phyloP scores from a whole-genome alignment of 2,329 filamentous ascomycete species.

The Xylaria multiplex region DNA sequence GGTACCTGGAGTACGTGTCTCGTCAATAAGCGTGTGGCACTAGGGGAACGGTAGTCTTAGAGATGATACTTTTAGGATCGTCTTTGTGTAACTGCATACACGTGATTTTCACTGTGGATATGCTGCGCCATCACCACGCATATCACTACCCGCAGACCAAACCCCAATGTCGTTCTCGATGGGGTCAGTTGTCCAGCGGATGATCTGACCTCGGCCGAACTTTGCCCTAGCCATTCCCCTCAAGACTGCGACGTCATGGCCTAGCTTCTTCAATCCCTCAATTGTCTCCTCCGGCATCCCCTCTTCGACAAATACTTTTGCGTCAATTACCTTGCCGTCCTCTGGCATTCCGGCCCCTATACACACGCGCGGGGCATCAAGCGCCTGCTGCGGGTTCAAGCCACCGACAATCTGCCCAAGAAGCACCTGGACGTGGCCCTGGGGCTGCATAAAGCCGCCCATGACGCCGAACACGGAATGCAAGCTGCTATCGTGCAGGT shows the following conservation, averaged over 20 bases:
- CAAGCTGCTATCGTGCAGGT: conserved; percentile 75
- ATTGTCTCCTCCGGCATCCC: conserved; percentile 77
- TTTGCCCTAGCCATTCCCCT: conserved; percentile 70
- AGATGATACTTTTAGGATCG: neutral
- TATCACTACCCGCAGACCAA: conserved; percentile 91
- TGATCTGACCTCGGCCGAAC: conserved; percentile 90
- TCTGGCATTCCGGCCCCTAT: conserved; percentile 79
- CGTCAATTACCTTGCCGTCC: conserved; percentile 56
- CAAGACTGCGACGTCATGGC: conserved; percentile 78
- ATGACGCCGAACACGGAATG: conserved; percentile 94
- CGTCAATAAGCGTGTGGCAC: no score
- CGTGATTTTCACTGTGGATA: conserved; percentile 58
- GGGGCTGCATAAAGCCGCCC: conserved; percentile 98
- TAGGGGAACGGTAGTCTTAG: neutral
- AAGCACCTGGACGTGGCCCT: conserved; percentile 93
- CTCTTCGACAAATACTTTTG: conserved; percentile 81
- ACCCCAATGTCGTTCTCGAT: conserved; percentile 71
- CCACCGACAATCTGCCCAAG: conserved; percentile 88
- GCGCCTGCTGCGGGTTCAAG: conserved; percentile 83
- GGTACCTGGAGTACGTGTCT: no score
- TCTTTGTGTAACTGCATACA: neutral
- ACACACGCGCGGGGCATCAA: conserved; percentile 92
- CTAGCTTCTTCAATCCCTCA: conserved; percentile 72
- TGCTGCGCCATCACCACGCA: conserved; percentile 81
- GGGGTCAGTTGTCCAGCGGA: conserved; percentile 77